Conservation (phyloP, 257 asterid genomes). For the Oldenlandia corymbosa region DNA sequence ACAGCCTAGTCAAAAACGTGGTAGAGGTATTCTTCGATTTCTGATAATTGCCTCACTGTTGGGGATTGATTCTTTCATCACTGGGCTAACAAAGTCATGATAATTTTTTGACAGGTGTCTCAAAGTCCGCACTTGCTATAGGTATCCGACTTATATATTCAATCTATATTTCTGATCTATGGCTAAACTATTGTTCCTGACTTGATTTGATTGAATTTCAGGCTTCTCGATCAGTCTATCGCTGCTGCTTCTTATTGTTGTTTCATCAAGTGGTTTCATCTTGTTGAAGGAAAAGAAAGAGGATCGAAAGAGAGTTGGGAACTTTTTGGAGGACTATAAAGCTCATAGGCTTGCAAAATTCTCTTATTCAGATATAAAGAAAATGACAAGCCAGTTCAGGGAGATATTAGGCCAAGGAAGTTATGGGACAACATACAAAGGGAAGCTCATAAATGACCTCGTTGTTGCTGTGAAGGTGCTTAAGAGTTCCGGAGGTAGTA, state of each 20-base stretch:
- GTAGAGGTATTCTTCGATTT: not conserved
- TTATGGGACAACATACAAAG: slow-evolving; percentile 56
- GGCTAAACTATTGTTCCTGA: not conserved
- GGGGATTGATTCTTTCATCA: no score
- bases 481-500: slow-evolving; percentile 40
- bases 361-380: slow-evolving; percentile 51
- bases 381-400: slow-evolving; percentile 46
- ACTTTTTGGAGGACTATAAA: slow-evolving; percentile 56
- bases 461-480: slow-evolving; percentile 64
- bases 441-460: slow-evolving; percentile 48
- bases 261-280: not conserved
- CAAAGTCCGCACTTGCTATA: not conserved
- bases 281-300: slow-evolving; percentile 25
- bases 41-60: not conserved
- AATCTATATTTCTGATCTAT: not conserved
- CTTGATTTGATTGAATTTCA: slow-evolving; percentile 10
- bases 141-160: not conserved
- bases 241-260: not conserved
- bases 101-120: not conserved
- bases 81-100: not conserved
- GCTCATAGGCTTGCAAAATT: slow-evolving; percentile 57
- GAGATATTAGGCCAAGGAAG: slow-evolving; percentile 56
- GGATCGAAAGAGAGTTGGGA: slow-evolving; percentile 31
- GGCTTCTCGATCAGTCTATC: slow-evolving; percentile 18
- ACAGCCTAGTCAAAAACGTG: not conserved